Conservation (phyloP, 108 stramenopile genomes). For the Cyclotella baltica region DNA sequence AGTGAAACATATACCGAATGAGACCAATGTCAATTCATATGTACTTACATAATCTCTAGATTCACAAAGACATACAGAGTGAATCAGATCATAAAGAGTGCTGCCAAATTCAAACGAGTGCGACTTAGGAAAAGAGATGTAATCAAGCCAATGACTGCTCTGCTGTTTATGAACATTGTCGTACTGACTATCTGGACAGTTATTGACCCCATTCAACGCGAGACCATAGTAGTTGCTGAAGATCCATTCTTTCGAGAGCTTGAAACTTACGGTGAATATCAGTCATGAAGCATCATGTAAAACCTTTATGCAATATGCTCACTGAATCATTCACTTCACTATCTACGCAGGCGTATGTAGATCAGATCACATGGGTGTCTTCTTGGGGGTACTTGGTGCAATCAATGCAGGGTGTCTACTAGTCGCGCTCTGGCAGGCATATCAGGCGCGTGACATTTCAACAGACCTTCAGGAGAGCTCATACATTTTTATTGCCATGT, state of each 20-base stretch:
- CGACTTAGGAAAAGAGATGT: constrained; percentile 59
- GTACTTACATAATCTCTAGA: neutral
- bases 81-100: constrained; percentile 18
- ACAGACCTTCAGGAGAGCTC: constrained; percentile 37
- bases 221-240: neutral
- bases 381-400: constrained; percentile 28
- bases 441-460: constrained; percentile 46
- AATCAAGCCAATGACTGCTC: constrained; percentile 51
- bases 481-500: constrained; percentile 35
- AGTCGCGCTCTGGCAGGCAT: constrained; percentile 50
- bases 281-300: neutral
- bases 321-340: neutral
- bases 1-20: neutral
- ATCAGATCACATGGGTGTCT: constrained; percentile 38
- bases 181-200: constrained; percentile 50
- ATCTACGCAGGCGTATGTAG: constrained; percentile 31
- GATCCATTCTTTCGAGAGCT: constrained; percentile 39
- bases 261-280: neutral
- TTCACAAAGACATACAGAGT: constrained; percentile 31
- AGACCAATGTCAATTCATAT: neutral
- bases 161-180: constrained; percentile 46
- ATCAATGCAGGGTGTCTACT: constrained; percentile 47
- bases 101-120: constrained; percentile 46
- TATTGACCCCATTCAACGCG: constrained; percentile 17
- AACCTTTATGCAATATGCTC: neutral